These are phyloP conservation scores for Isoetes engelmannii DNA, from an alignment of 83 land plant species.

Conservation along the genomic window DNA sequence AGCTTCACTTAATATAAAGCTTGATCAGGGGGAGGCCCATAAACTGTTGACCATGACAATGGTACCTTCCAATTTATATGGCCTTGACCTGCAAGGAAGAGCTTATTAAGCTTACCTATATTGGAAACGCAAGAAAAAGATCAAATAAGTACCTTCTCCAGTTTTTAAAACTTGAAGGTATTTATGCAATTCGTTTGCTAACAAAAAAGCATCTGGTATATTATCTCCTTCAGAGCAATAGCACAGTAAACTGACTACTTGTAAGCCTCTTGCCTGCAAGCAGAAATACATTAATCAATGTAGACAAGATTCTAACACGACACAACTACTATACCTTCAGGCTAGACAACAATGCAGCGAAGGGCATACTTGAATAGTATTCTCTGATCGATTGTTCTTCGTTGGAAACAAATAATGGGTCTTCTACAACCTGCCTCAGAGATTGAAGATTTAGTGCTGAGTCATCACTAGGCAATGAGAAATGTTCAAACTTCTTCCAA, in stretches of 20 bases:
- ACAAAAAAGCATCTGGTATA: slow-evolving; percentile 50
- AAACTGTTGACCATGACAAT: slow-evolving; percentile 60
- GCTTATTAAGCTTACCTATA: background rate
- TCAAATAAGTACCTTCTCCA: slow-evolving; percentile 1
- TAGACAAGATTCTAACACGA: background rate
- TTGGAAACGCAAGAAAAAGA: background rate
- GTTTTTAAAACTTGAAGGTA: slow-evolving; percentile 24
- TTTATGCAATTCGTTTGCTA: slow-evolving; percentile 62
- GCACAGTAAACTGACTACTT: slow-evolving; percentile 57
- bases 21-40: slow-evolving; percentile 72
- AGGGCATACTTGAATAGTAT: slow-evolving; percentile 63
- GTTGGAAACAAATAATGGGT: slow-evolving; percentile 20
- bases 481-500: slow-evolving; percentile 51
- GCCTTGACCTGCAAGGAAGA: slow-evolving; percentile 36
- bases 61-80: slow-evolving; percentile 47
- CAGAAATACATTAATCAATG: background rate
- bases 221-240: slow-evolving; percentile 82
- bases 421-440: slow-evolving; percentile 25
- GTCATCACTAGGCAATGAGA: slow-evolving; percentile 33
- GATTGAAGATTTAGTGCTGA: slow-evolving; percentile 33
- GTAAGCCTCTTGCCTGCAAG: slow-evolving; percentile 54
- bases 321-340: slow-evolving; percentile 40
- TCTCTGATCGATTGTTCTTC: slow-evolving; percentile 44
- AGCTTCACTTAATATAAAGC: slow-evolving; percentile 39
- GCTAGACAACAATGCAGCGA: slow-evolving; percentile 63